Percentiles rank a stretch among this genome's conserved stretches.
phyloP scores from a whole-genome alignment of 176 grass and related monocot genomes.

The Zoysia pacifica region DNA sequence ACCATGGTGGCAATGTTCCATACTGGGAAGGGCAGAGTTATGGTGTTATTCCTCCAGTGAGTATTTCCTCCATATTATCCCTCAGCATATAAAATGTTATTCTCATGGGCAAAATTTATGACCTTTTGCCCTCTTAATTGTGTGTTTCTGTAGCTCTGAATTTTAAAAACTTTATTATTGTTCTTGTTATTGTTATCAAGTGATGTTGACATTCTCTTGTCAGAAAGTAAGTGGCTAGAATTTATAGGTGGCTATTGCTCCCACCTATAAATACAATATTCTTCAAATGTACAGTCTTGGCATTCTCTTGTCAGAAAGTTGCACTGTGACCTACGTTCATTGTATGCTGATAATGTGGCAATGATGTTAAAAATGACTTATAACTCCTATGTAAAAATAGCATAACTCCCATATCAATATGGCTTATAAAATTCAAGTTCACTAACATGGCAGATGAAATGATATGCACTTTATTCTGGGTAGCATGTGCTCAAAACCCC shows the following conservation, averaged over 20 bases:
- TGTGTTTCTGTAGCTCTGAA: no score
- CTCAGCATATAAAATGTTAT: background rate
- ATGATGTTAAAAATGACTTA: background rate
- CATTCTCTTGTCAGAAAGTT: background rate
- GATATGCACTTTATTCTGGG: background rate
- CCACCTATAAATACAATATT: background rate
- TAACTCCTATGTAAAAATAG: background rate
- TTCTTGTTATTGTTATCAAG: background rate
- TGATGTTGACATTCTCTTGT: background rate
- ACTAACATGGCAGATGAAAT: background rate
- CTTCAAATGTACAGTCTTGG: background rate
- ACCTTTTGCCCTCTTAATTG: background rate
- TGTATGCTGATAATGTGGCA: background rate
- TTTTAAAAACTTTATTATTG: background rate
- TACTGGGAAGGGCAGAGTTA: slow-evolving; percentile 99
- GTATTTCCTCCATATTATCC: background rate
- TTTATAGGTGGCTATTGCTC: background rate
- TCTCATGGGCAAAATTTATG: background rate
- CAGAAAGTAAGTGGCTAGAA: no score
- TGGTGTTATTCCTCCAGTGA: slow-evolving; percentile 86
- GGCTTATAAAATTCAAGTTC: background rate
- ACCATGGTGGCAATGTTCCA: slow-evolving; percentile 88
- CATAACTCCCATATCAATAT: background rate
- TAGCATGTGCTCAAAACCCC: background rate
- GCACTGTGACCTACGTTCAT: background rate